Conservation (phyloP, 225 moss, liverwort and hornwort species). For the Bryum argenteum region DNA sequence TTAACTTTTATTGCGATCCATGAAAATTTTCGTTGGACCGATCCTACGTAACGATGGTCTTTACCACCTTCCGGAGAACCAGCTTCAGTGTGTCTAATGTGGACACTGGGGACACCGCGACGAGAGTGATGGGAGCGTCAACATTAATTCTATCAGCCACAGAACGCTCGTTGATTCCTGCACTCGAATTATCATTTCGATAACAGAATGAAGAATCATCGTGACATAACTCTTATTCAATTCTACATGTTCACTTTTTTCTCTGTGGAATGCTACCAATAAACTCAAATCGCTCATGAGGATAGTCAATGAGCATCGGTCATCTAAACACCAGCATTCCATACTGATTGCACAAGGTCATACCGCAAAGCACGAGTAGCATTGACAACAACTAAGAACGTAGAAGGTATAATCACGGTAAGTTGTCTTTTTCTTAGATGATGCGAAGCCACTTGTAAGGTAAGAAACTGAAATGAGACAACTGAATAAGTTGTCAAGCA, state of each 20-base stretch:
- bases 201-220: no score
- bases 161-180: neutral
- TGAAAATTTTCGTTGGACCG: neutral
- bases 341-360: neutral
- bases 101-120: neutral
- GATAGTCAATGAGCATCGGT: neutral
- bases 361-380: neutral
- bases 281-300: neutral
- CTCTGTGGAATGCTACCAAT: neutral
- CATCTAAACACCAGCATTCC: neutral
- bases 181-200: no score
- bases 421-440: neutral
- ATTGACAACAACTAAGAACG: slow-evolving; percentile 33
- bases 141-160: neutral
- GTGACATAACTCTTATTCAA: no score
- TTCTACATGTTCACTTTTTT: no score
- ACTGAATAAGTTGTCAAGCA: slow-evolving; percentile 16
- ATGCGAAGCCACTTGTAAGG: neutral
- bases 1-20: no score
- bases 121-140: neutral
- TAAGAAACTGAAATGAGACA: slow-evolving; percentile 23
- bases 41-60: neutral
- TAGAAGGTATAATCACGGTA: slow-evolving; percentile 31
- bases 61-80: neutral
- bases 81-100: neutral